Evolutionary conservation across 306 rosid species (phyloP), one percentile per base, ranked within the genome.

Genomic region (Gillenia trifoliata): DNA sequence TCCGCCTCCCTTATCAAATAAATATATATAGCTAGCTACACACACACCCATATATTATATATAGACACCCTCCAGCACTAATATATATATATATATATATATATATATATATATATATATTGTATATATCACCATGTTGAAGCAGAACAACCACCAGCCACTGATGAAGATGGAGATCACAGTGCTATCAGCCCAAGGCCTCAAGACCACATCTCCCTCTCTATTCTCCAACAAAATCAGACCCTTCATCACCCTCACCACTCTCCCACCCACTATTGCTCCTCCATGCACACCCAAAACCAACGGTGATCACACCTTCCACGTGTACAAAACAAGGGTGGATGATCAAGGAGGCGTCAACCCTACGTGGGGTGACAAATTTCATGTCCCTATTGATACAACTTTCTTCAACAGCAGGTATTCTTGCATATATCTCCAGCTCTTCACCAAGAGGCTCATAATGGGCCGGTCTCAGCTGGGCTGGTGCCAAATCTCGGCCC

Each of bases 401-500:
- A 26, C 60, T 74, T 85, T 89, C 87, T 80, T 87, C 64, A 73
- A 83, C 8, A 75, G 77, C 72, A 36, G 72, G 8, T 59, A 49
- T 26, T 85, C 91, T 11, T 77, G 77, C 80, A 64, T 89, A 1
- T 20, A 80, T 47, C 79, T 89, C 16, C 79, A 83, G 62, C 77
- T 89, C 16, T 82, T 34, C 80, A 82, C 55, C 15, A 85, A 78
- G 73, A 55, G 87, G 38, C 79, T 78, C n/a, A 30, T 87, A 1
- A 11, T 66, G 72, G 89, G 94, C 22, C 80, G 69, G 72, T 70
- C 65, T 7, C 77, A 73, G 5, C 72, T 89, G 6, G 94, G 90
- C 3, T 87, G 79, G 83, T 89, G 89, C 55, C 84, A 80, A 54
- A 83, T 89, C 70, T 83, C 88, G 7, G 80, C 83, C 55, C 22